A percentile compares a stretch with the other conserved stretches of the same genome.
phyloP scores from a whole-genome alignment of 768 basidiomycete species.

The Rhodosporidiobolus odoratus region DNA sequence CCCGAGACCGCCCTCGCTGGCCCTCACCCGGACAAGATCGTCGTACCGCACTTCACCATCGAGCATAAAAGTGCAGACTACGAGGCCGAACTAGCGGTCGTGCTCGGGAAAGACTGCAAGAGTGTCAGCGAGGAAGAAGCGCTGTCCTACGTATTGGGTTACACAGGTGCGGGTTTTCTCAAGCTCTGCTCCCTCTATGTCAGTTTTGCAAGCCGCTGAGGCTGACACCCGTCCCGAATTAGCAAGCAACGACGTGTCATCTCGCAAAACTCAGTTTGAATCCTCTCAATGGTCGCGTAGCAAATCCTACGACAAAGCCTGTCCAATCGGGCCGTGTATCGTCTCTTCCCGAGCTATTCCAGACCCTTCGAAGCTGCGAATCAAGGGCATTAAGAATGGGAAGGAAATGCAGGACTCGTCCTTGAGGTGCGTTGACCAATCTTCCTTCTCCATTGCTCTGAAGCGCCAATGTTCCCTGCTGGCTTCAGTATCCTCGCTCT shows the following conservation, averaged over 20 bases:
- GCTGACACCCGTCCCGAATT: no score
- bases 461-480: background rate
- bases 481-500: accelerated
- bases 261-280: slow-evolving; percentile 44
- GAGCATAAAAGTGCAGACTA: slow-evolving; percentile 44
- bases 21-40: slow-evolving; percentile 42
- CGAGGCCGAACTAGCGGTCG: slow-evolving; percentile 45
- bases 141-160: slow-evolving; percentile 47
- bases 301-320: slow-evolving; percentile 44
- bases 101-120: slow-evolving; percentile 47
- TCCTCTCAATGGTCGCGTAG: slow-evolving; percentile 36
- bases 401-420: slow-evolving; percentile 43
- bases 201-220: no score
- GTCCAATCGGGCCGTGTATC: slow-evolving; percentile 44
- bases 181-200: no score
- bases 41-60: slow-evolving; percentile 38
- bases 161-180: slow-evolving; percentile 6
- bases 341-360: slow-evolving; percentile 38
- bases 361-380: slow-evolving; percentile 36
- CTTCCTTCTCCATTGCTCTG: no score
- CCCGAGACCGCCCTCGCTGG: slow-evolving; percentile 44
- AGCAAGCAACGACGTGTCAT: slow-evolving; percentile 47
- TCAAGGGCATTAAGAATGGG: slow-evolving; percentile 41
- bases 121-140: slow-evolving; percentile 47
- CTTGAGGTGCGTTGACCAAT: slow-evolving; percentile 43